Evolutionary conservation across 352 stramenopile species (phyloP).

Genomic region (Globisporangium spinosum): DNA sequence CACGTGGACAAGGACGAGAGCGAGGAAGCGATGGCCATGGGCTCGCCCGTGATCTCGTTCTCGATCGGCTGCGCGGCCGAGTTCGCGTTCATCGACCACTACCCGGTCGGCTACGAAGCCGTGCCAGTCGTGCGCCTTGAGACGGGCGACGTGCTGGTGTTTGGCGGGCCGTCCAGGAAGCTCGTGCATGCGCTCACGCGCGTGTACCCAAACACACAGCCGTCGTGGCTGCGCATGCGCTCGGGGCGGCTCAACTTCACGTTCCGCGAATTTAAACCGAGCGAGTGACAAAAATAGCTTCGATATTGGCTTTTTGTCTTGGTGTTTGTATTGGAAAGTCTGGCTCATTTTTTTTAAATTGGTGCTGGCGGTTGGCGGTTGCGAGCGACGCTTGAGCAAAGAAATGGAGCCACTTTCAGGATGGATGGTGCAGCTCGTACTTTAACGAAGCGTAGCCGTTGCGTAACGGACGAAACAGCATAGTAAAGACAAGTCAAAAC

Average conservation of each 20-base stretch:
- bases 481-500: slow-evolving; percentile 1
- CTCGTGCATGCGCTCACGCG: slow-evolving; percentile 66
- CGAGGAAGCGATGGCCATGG: slow-evolving; percentile 47
- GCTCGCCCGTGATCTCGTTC: slow-evolving; percentile 68
- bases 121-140: slow-evolving; percentile 61
- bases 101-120: slow-evolving; percentile 36
- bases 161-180: slow-evolving; percentile 49
- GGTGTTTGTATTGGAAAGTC: not conserved
- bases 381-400: not conserved
- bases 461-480: not conserved
- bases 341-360: not conserved
- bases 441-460: not conserved
- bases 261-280: slow-evolving; percentile 62
- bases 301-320: not conserved
- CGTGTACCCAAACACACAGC: slow-evolving; percentile 53
- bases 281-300: not conserved
- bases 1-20: slow-evolving; percentile 77
- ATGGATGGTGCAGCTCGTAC: not conserved
- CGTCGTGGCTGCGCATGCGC: slow-evolving; percentile 53
- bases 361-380: not conserved
- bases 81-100: slow-evolving; percentile 69
- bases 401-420: slow-evolving; percentile 1
- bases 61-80: slow-evolving; percentile 62
- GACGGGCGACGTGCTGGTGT: slow-evolving; percentile 70
- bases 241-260: slow-evolving; percentile 65